Base-by-base conservation (phyloP, 2,329 filamentous ascomycete genomes). In the Eutypa lata region DNA sequence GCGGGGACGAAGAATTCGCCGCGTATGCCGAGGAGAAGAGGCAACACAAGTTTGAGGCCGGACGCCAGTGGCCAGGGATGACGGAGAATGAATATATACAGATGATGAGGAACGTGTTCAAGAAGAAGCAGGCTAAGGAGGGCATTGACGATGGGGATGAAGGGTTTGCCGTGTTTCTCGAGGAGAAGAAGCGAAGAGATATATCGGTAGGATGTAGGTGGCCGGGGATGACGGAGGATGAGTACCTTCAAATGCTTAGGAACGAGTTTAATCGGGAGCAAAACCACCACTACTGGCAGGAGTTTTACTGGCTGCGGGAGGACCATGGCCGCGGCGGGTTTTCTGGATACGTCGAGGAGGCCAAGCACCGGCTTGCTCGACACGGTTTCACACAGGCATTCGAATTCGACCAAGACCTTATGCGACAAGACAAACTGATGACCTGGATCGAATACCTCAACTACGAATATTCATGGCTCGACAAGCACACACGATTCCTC, bases 381-480 rank as follows among this genome's bases (percentile, higher is more conserved):
- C 40, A 43, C 19, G 40, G 19, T 19, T 66, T 72, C 35, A 61
- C 53, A 0, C 63, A 50, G 35, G 47, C 55, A 11, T 69, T 71
- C 47, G 8, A 61, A 47, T 55, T 64, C 16, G 37, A 61, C 47
- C 47, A 62, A 48, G 57, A 63, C 47, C 54, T 47, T 5, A 51
- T 53, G 14, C 53, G 51, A 52, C 59, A 54, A 31, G 52, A 54
- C 45, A 26, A 48, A 14, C 18, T 51, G 18, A 51, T 49, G 18
- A 49, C 48, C 48, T 51, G 44, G 52, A 38, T 54, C 21, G 49
- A 51, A 43, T 54, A 51, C 16, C 49, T 51, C 45, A 21, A 44
- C 45, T 51, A 43, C 26, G 45, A 51, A 22, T 47, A 50, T 44
- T 49, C n/a, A 22, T 51, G 43, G 48, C 33, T 42, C 24, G 38